A percentile compares a stretch with the other conserved stretches of the same genome.
Conservation (phyloP, 2,329 filamentous ascomycete species). For the Trichoderma sp. region DNA sequence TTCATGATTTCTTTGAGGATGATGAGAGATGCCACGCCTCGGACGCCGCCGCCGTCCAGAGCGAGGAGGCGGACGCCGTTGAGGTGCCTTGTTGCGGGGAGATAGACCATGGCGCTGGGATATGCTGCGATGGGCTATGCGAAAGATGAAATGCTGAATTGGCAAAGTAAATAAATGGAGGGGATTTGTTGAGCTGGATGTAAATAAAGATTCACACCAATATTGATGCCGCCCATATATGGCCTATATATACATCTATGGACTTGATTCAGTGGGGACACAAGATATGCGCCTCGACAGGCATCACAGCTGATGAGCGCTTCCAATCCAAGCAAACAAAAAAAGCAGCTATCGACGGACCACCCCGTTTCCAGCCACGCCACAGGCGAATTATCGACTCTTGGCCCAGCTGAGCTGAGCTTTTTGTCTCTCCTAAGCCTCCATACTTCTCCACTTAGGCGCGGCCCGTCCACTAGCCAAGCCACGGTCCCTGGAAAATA, state of each 20-base stretch:
- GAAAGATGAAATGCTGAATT: background rate
- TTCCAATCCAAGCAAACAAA: background rate
- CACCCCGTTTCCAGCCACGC: slow-evolving; percentile 20
- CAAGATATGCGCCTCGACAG: background rate
- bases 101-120: slow-evolving; percentile 7
- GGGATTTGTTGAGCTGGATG: background rate
- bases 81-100: slow-evolving; percentile 19
- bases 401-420: slow-evolving; percentile 12
- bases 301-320: background rate
- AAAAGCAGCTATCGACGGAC: slow-evolving; percentile 1
- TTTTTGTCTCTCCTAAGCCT: background rate
- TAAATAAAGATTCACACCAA: background rate
- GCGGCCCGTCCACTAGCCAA: slow-evolving; percentile 22
- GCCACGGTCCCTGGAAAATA: slow-evolving; percentile 9
- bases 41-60: slow-evolving; percentile 22
- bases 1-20: slow-evolving; percentile 24
- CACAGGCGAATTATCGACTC: slow-evolving; percentile 12
- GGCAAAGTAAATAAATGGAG: background rate
- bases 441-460: background rate
- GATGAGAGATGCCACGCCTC: slow-evolving; percentile 13
- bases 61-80: slow-evolving; percentile 23
- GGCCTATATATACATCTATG: background rate
- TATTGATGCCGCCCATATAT: background rate
- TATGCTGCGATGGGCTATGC: background rate
- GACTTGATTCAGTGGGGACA: background rate